phyloP scores from a whole-genome alignment of 2,329 filamentous ascomycete genomes.

The Niveomyces coronatus region DNA sequence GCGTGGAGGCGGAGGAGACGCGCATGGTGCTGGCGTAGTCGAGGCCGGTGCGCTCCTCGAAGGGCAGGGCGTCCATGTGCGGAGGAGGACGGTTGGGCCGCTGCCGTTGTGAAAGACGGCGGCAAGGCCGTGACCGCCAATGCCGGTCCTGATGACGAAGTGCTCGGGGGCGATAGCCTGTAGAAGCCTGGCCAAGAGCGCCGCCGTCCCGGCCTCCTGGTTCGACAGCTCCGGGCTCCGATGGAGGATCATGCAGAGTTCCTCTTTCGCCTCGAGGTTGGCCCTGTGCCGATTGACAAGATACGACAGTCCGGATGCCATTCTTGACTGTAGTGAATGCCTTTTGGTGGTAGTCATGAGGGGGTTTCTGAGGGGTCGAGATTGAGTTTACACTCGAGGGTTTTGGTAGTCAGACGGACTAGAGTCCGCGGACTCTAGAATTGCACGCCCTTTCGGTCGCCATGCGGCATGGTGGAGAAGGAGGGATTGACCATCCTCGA shows the following conservation, averaged over 20 bases:
- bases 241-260: conserved; percentile 49
- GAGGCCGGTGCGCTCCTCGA: conserved; percentile 44
- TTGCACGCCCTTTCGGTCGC: too few species aligned
- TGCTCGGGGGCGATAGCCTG: conserved; percentile 5
- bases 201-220: conserved; percentile 43
- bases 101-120: conserved; percentile 45
- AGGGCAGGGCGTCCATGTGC: conserved; percentile 52
- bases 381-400: too few species aligned
- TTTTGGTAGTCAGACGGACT: too few species aligned
- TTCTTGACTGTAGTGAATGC: too few species aligned
- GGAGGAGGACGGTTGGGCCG: conserved; percentile 45
- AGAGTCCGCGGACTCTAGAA: too few species aligned
- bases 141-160: conserved; percentile 31
- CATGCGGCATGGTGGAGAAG: too few species aligned
- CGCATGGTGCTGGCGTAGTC: conserved; percentile 39
- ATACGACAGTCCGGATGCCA: conserved; percentile 4
- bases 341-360: too few species aligned
- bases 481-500: too few species aligned
- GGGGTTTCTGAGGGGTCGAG: too few species aligned
- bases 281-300: conserved; percentile 4
- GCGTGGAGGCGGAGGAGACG: conserved; percentile 31
- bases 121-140: conserved; percentile 49
- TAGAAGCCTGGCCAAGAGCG: conserved; percentile 33
- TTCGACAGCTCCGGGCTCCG: conserved; percentile 47
- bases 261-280: conserved; percentile 5